Percentiles rank a stretch among this genome's conserved stretches.
phyloP scores from a whole-genome alignment of 306 rosid species.

The Cicer arietinum region DNA sequence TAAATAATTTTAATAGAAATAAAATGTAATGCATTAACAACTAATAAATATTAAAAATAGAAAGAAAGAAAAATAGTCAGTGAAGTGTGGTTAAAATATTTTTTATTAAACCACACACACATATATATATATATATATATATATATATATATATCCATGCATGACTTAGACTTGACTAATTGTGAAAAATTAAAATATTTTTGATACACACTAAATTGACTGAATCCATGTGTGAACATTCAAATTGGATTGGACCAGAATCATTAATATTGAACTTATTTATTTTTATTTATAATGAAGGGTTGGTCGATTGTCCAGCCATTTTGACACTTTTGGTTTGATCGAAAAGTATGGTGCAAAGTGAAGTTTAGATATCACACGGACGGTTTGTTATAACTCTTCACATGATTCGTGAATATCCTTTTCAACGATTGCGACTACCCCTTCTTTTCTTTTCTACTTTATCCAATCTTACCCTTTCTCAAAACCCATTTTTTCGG shows the following conservation, averaged over 20 bases:
- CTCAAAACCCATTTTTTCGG: no score
- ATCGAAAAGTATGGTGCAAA: constrained; percentile 37
- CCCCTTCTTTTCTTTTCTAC: neutral
- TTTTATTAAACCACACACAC: no score
- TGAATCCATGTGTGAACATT: neutral
- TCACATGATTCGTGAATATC: constrained; percentile 78
- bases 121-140: no score
- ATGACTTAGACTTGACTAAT: neutral
- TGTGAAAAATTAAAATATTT: neutral
- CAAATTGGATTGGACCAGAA: neutral
- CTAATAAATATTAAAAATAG: neutral
- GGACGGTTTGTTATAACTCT: constrained; percentile 52
- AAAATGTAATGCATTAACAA: neutral
- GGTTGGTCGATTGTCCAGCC: constrained; percentile 15
- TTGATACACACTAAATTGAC: neutral
- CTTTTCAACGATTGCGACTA: constrained; percentile 64
- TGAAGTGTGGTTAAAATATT: neutral
- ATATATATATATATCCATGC: no score
- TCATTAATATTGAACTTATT: neutral
- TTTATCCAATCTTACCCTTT: constrained; percentile 34
- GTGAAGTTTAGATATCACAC: constrained; percentile 60
- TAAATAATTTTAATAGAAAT: no score
- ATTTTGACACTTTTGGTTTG: neutral
- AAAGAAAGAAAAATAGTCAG: neutral
- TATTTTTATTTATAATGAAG: neutral